These are phyloP conservation scores for Trametes hirsuta DNA, from an alignment of 1,284 basidiomycete genomes.

Conservation along the genomic window DNA sequence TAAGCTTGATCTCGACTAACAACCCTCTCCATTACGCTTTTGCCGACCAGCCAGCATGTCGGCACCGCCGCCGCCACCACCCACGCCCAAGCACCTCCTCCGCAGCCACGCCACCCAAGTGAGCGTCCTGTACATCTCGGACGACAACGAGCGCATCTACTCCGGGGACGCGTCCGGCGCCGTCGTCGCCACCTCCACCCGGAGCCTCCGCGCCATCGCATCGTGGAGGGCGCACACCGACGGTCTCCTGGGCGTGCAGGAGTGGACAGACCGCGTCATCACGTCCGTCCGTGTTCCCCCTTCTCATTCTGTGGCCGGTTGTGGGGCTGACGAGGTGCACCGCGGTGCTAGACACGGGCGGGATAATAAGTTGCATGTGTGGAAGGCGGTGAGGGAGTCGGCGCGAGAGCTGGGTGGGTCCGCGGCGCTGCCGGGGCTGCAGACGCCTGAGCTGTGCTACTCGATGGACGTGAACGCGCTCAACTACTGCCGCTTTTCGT, in stretches of 20 bases:
- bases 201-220: constrained; percentile 68
- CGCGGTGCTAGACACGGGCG: constrained; percentile 67
- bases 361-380: constrained; percentile 82
- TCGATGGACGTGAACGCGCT: constrained; percentile 87
- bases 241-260: constrained; percentile 75
- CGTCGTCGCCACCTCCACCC: constrained; percentile 74
- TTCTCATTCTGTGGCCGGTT: background rate
- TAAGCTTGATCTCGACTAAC: background rate
- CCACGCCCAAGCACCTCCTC: constrained; percentile 73
- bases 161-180: constrained; percentile 79
- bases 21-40: too few species aligned
- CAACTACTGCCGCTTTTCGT: constrained; percentile 86
- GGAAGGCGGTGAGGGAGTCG: constrained; percentile 67
- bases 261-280: constrained; percentile 66
- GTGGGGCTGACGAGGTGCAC: background rate
- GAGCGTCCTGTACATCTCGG: constrained; percentile 58
- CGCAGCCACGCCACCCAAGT: constrained; percentile 70
- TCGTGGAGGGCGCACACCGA: constrained; percentile 82
- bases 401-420: constrained; percentile 58
- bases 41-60: constrained; percentile 10
- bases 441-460: constrained; percentile 56
- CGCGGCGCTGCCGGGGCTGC: constrained; percentile 52
- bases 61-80: constrained; percentile 40
- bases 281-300: constrained; percentile 55
- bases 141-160: constrained; percentile 76